These are phyloP conservation scores for Ganoderma multipileum DNA, from an alignment of 1,284 basidiomycete species.

Conservation along the genomic window DNA sequence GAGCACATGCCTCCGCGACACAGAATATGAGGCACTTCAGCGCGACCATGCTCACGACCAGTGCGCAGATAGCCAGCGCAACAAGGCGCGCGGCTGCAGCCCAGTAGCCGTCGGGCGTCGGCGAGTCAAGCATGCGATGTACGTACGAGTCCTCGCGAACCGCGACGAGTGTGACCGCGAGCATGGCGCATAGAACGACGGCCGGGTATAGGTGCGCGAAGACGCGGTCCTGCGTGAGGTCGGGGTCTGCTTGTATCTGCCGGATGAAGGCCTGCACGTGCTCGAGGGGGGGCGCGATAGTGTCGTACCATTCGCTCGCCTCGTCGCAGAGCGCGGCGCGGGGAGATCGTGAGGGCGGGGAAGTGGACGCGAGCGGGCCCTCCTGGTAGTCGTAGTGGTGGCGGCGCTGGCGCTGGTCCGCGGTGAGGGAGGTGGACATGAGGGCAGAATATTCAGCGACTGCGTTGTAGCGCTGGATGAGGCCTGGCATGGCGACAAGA, in stretches of 20 bases:
- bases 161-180: constrained; percentile 25
- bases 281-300: constrained; percentile 26
- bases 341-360: neutral
- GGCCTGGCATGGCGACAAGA: constrained; percentile 21
- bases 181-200: constrained; percentile 24
- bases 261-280: constrained; percentile 26
- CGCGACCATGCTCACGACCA: constrained; percentile 13
- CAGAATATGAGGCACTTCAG: constrained; percentile 27
- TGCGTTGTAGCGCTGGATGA: constrained; percentile 30
- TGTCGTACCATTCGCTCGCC: constrained; percentile 25
- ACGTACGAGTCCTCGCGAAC: constrained; percentile 27
- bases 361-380: neutral
- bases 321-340: constrained; percentile 13
- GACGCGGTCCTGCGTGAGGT: constrained; percentile 25
- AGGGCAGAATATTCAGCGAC: constrained; percentile 22
- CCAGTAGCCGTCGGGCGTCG: constrained; percentile 2
- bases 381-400: neutral
- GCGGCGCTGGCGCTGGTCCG: constrained; percentile 2
- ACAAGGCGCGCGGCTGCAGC: constrained; percentile 10
- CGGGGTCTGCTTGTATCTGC: constrained; percentile 24
- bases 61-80: constrained; percentile 7
- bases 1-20: constrained; percentile 16
- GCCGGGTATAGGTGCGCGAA: constrained; percentile 27
- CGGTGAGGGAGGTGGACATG: constrained; percentile 23
- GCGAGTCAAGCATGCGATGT: constrained; percentile 26